These are phyloP conservation scores for Helichrysum umbraculigerum DNA, from an alignment of 129 eudicot species.

Conservation along the genomic window DNA sequence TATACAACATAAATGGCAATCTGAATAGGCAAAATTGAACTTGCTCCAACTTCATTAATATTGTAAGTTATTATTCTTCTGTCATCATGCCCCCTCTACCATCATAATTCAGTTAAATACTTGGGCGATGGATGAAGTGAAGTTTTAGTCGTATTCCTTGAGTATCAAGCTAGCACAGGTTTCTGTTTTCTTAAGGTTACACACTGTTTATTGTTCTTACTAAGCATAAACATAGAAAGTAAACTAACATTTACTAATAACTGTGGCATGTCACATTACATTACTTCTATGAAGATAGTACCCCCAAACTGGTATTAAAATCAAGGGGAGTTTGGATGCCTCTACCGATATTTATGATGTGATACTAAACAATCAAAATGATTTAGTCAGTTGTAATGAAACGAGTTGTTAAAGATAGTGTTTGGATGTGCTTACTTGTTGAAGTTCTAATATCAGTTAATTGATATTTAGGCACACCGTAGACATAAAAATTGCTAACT, in stretches of 20 bases:
- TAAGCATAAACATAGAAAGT: no score
- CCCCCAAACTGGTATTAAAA: background rate
- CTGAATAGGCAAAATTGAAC: background rate
- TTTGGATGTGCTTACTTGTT: background rate
- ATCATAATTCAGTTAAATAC: background rate
- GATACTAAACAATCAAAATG: background rate
- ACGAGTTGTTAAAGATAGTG: background rate
- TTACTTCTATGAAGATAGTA: background rate
- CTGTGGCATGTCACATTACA: background rate
- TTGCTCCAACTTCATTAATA: background rate
- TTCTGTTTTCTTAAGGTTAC: background rate
- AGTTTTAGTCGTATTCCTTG: background rate
- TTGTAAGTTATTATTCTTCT: background rate
- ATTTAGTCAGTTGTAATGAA: background rate
- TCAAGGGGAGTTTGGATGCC: background rate
- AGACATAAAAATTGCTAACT: background rate
- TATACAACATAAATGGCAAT: no score
- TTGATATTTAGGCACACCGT: no score
- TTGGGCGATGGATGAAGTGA: background rate
- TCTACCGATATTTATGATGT: background rate
- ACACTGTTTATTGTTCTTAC: background rate
- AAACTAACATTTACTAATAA: background rate
- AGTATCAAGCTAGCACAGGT: slow-evolving; percentile 14
- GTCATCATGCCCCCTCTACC: slow-evolving; percentile 1
- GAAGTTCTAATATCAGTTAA: background rate